These are phyloP conservation scores for Candida ulmi DNA, from an alignment of 805 yeast genomes.

Conservation along the genomic window DNA sequence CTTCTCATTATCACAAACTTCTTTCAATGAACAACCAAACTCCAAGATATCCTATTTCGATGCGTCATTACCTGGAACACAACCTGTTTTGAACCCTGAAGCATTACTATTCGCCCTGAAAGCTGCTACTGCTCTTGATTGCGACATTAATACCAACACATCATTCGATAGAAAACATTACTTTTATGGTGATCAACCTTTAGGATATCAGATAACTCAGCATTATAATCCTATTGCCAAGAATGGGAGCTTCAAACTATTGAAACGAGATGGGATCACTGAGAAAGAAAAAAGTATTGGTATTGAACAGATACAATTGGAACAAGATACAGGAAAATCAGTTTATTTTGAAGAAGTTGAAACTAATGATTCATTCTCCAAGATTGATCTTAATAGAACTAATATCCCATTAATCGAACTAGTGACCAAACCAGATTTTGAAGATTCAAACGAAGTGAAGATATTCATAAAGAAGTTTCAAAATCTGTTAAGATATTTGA, in stretches of 20 bases:
- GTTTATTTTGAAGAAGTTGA: conserved; percentile 37
- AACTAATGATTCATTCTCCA: conserved; percentile 26
- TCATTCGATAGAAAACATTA: conserved; percentile 92
- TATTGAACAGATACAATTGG: conserved; percentile 81
- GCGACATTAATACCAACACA: conserved; percentile 49
- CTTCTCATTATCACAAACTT: conserved; percentile 57
- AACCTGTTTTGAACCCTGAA: conserved; percentile 73
- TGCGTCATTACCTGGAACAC: conserved; percentile 87
- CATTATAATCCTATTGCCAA: conserved; percentile 73
- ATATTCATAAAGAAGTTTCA: conserved; percentile 81
- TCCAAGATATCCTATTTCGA: conserved; percentile 72
- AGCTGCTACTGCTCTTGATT: conserved; percentile 65
- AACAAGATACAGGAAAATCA: conserved; percentile 91
- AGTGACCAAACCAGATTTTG: conserved; percentile 87
- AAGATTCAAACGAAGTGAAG: conserved; percentile 57
- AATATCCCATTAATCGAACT: conserved; percentile 85
- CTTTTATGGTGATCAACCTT: conserved; percentile 93
- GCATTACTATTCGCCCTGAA: conserved; percentile 66
- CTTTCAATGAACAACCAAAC: conserved; percentile 56
- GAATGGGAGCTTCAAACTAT: conserved; percentile 53
- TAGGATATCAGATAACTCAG: conserved; percentile 95
- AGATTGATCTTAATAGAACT: conserved; percentile 78
- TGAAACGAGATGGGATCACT: conserved; percentile 47
- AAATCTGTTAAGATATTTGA: conserved; percentile 57
- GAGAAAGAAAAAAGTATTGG: conserved; percentile 39